Conservation (phyloP, 768 basidiomycete genomes). For the Collybiopsis confluens region DNA sequence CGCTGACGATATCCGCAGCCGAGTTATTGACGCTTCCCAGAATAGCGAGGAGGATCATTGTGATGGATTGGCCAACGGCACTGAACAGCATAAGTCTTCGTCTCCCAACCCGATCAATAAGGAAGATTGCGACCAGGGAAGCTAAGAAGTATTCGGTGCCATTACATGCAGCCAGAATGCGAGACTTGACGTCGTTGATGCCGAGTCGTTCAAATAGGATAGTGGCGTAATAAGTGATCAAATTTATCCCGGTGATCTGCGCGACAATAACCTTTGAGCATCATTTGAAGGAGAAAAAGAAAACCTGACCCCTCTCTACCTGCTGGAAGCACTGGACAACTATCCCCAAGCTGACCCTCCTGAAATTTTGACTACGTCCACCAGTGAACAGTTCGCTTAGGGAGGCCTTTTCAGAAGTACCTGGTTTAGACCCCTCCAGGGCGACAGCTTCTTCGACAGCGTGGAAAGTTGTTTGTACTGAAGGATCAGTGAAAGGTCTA, state of each 20-base stretch:
- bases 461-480: constrained; percentile 46
- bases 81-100: constrained; percentile 71
- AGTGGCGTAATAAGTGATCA: constrained; percentile 61
- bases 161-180: constrained; percentile 62
- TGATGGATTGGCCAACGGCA: constrained; percentile 52
- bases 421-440: constrained; percentile 26
- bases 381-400: constrained; percentile 52
- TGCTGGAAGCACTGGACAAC: constrained; percentile 66
- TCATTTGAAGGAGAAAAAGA: background rate
- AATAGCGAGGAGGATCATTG: constrained; percentile 58
- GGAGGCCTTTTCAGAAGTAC: constrained; percentile 22
- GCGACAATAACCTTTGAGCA: background rate
- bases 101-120: constrained; percentile 71
- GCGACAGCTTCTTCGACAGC: constrained; percentile 52
- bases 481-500: constrained; percentile 39
- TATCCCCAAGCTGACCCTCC: constrained; percentile 51
- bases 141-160: constrained; percentile 71
- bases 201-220: constrained; percentile 57
- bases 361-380: constrained; percentile 58
- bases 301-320: constrained; percentile 15
- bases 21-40: constrained; percentile 47
- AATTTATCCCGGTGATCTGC: constrained; percentile 56
- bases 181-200: constrained; percentile 50
- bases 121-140: constrained; percentile 65
- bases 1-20: constrained; percentile 46